Base-by-base conservation (phyloP, 148 eudicot species). In the Linanthus parryae region DNA sequence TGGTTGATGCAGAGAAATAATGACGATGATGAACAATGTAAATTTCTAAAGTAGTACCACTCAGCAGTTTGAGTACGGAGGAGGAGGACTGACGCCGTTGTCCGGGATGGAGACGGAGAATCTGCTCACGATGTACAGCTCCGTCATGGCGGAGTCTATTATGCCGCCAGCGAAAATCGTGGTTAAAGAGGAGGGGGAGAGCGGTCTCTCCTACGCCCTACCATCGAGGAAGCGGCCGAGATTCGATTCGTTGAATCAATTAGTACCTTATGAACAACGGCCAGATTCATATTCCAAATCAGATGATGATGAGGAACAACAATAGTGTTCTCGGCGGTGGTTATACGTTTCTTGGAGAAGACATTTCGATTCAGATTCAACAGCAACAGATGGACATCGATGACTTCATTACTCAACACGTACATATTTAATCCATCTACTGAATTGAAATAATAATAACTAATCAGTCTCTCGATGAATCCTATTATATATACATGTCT, bases 311-410 rank as follows among this genome's bases (percentile, higher is more conserved):
- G n/a, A n/a, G n/a, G 45, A 47, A 33, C 43, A 57, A 20, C 29
- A 60, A 57, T 33, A 42, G 20, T 2, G 37, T 2, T 33, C 52
- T 16, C 3, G 36, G 7, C 46, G 30, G 46, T 22, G 24, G 42
- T 18, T 59, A 57, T 26, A 56, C 74, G 4, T 78, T 88, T 38
- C 77, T 83, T 43, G 88, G 81, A 14, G 81, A 81, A 28, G 88
- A 88, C 49, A n/a, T 88, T 1, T 81, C 94, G 31, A 16, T 61
- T 1, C 83, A 78, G 65, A 61, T 84, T 47, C 83, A 72, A 58
- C 79, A 78, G 21, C 83, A 84, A 31, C 83, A 88, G 23, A 46
- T 72, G 12, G 94, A 88, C 47, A 51, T 84, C 40, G 83, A 84
- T 56, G 72, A 81, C 1, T 55, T 84, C 31, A 61, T 84, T 26